Evolutionary conservation across 805 yeast genomes (phyloP).

Genomic region (Diddensiella santjacobensis): DNA sequence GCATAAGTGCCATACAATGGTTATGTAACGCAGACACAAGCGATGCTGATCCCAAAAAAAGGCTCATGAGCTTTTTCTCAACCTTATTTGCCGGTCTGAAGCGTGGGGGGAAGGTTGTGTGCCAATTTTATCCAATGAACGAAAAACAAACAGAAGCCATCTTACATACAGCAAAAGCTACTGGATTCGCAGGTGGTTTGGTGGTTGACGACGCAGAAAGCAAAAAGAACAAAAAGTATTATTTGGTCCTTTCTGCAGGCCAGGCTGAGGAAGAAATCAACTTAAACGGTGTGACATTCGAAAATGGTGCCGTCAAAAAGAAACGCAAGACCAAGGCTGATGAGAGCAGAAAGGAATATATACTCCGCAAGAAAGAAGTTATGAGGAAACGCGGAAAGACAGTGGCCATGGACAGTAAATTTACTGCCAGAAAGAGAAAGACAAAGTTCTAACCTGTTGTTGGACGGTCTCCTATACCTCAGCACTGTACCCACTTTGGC

Average conservation of each 20-base stretch:
- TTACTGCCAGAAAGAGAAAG: slow-evolving; percentile 81
- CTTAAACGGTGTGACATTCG: slow-evolving; percentile 76
- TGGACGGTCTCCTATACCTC: no score
- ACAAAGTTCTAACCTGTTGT: slow-evolving; percentile 54
- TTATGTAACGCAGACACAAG: slow-evolving; percentile 91
- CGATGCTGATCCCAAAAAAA: slow-evolving; percentile 73
- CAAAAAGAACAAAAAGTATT: slow-evolving; percentile 85
- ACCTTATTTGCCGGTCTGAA: slow-evolving; percentile 79
- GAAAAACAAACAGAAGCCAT: slow-evolving; percentile 80
- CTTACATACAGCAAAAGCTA: slow-evolving; percentile 77
- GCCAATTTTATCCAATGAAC: slow-evolving; percentile 92
- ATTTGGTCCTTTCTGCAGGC: slow-evolving; percentile 86
- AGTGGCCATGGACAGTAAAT: slow-evolving; percentile 87
- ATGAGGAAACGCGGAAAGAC: slow-evolving; percentile 85
- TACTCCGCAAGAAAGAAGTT: slow-evolving; percentile 85
- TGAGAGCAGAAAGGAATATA: slow-evolving; percentile 77
- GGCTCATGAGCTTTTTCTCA: slow-evolving; percentile 79
- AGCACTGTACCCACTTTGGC: no score
- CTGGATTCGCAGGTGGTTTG: slow-evolving; percentile 96
- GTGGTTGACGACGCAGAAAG: slow-evolving; percentile 92
- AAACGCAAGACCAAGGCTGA: slow-evolving; percentile 48
- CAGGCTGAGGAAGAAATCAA: slow-evolving; percentile 70
- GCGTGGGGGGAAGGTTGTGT: slow-evolving; percentile 96
- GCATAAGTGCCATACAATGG: slow-evolving; percentile 97
- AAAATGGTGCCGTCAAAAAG: slow-evolving; percentile 29